Percentiles rank a stretch among this genome's conserved stretches.
These are phyloP conservation scores for Dendryphion nanum DNA, from an alignment of 2,329 filamentous ascomycete genomes.

Conservation along the genomic window DNA sequence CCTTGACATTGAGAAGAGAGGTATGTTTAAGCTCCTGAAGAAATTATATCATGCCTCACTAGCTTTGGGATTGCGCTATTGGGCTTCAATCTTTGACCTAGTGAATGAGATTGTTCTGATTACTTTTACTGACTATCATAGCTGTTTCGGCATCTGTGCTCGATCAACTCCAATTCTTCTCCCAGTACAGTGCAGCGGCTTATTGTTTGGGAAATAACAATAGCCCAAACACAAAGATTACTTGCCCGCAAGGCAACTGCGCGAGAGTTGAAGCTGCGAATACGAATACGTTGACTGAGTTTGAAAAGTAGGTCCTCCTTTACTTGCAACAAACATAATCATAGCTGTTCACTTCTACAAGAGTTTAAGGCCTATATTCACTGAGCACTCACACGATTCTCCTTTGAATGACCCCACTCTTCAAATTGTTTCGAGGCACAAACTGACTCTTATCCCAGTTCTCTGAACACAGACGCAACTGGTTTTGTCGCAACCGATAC, in stretches of 20 bases:
- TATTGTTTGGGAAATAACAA: constrained; percentile 53
- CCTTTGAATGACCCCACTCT: not conserved
- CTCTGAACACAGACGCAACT: constrained; percentile 42
- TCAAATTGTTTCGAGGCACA: not conserved
- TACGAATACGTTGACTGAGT: constrained; percentile 48
- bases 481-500: constrained; percentile 49
- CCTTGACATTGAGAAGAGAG: not conserved
- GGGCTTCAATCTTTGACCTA: no score
- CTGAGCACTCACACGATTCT: no score
- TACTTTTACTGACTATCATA: constrained; percentile 11
- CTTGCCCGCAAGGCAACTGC: constrained; percentile 49
- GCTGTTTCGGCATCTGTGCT: constrained; percentile 42
- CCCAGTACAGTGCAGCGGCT: constrained; percentile 53
- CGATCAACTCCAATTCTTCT: constrained; percentile 46
- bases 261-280: constrained; percentile 47
- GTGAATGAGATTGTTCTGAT: no score
- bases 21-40: constrained; percentile 1
- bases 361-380: no score
- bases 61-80: no score
- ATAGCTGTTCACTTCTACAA: no score
- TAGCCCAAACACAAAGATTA: constrained; percentile 42
- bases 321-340: no score
- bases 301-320: constrained; percentile 42
- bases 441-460: constrained; percentile 12
- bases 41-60: no score